phyloP scores from a whole-genome alignment of 345 rosid genomes.

The Murraya koenigii region DNA sequence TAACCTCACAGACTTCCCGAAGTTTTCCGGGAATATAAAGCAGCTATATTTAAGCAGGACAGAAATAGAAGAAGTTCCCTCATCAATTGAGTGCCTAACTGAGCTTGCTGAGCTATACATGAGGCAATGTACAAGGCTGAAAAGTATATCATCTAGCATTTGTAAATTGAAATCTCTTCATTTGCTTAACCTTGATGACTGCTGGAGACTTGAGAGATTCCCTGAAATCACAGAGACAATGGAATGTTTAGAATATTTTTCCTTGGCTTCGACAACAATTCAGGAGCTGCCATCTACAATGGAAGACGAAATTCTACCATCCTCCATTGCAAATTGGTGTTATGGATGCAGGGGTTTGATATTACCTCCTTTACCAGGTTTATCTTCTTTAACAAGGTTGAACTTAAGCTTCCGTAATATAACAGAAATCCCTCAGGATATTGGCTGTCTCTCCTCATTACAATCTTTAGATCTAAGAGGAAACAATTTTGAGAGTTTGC shows the following conservation, averaged over 20 bases:
- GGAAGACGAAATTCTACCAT: neutral
- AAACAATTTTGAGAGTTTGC: neutral
- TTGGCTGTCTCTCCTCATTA: neutral
- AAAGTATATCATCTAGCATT: slow-evolving; percentile 3
- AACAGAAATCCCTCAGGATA: neutral
- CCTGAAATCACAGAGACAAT: slow-evolving; percentile 1
- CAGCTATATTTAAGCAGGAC: neutral
- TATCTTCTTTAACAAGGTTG: neutral
- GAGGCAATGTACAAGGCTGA: neutral
- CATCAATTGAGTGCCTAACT: neutral
- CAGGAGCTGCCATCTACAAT: neutral
- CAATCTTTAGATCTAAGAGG: neutral
- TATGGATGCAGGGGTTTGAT: neutral
- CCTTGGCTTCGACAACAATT: neutral
- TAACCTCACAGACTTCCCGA: slow-evolving; percentile 3
- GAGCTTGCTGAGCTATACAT: neutral
- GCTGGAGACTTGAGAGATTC: slow-evolving; percentile 1
- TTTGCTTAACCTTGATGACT: neutral
- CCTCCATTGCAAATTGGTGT: neutral
- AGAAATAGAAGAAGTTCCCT: neutral
- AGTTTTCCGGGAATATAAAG: neutral
- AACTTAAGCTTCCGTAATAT: neutral
- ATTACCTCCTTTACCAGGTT: neutral
- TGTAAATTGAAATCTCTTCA: slow-evolving; percentile 10
- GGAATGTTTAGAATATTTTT: neutral